phyloP scores from a whole-genome alignment of 2,329 filamentous ascomycete species.

The Alternaria triticina region DNA sequence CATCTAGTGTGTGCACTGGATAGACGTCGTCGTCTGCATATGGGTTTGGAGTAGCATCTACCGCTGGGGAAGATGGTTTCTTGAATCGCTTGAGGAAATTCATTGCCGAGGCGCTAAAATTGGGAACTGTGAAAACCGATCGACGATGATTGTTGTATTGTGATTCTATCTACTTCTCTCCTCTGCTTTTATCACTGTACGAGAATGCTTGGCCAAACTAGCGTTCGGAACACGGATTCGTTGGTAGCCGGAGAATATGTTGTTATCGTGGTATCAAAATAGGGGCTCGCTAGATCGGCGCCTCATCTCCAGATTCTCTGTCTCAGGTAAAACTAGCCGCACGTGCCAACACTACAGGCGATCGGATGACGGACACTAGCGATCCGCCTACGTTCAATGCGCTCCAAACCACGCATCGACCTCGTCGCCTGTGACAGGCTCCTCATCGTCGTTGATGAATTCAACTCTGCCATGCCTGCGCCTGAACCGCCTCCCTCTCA shows the following conservation, averaged over 20 bases:
- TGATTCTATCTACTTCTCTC: neutral
- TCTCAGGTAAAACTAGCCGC: neutral
- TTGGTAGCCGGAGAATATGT: neutral
- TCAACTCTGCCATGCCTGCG: neutral
- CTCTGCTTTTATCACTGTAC: neutral
- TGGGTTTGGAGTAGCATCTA: neutral
- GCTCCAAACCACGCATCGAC: neutral
- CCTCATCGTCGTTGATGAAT: constrained; percentile 46
- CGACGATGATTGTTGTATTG: neutral
- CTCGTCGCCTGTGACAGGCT: neutral
- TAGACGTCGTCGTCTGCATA: constrained; percentile 20
- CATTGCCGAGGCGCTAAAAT: neutral
- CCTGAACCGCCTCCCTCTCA: neutral
- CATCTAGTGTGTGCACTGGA: constrained; percentile 27
- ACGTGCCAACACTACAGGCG: neutral
- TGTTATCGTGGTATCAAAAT: neutral
- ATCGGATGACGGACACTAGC: neutral
- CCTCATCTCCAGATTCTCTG: neutral
- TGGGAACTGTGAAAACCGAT: neutral
- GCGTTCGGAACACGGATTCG: neutral
- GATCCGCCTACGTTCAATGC: neutral
- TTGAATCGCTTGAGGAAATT: neutral
- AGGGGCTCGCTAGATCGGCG: neutral
- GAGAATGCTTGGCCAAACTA: neutral
- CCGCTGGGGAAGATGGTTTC: neutral